Evolutionary conservation across 345 rosid species (phyloP).

Genomic region (Moricandia moricandioides): DNA sequence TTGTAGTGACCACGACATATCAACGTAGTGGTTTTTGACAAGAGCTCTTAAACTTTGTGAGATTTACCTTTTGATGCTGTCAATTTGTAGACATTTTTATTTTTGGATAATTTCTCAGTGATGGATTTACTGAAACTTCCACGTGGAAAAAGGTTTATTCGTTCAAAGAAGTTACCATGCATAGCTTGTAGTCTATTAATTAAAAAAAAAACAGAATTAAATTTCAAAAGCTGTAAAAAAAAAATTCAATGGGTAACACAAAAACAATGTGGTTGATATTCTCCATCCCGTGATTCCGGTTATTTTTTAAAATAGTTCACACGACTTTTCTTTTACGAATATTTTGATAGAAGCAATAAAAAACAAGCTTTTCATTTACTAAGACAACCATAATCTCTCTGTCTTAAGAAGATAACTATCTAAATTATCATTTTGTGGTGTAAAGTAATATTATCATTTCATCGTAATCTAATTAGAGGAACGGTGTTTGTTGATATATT

Average conservation of each 20-base stretch:
- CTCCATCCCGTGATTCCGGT: conserved; percentile 19
- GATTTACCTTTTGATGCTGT: background rate
- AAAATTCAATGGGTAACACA: background rate
- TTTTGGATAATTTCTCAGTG: background rate
- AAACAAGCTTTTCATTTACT: too few relatives aligned
- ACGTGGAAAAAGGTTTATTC: background rate
- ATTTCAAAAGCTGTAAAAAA: background rate
- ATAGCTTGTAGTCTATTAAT: background rate
- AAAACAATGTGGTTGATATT: background rate
- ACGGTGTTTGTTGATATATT: too few relatives aligned
- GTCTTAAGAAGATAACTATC: background rate
- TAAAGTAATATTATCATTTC: too few relatives aligned
- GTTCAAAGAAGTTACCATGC: background rate
- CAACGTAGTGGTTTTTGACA: background rate
- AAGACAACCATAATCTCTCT: background rate
- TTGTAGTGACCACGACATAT: background rate
- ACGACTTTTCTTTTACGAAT: background rate
- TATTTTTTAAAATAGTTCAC: background rate
- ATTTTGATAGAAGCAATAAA: too few relatives aligned
- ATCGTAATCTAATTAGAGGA: too few relatives aligned
- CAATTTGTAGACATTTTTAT: background rate
- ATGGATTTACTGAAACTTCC: background rate
- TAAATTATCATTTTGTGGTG: too few relatives aligned
- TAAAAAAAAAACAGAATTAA: background rate
- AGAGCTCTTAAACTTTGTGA: background rate